phyloP scores from a whole-genome alignment of 805 yeast genomes.

The Metahyphopichia silvanorum region DNA sequence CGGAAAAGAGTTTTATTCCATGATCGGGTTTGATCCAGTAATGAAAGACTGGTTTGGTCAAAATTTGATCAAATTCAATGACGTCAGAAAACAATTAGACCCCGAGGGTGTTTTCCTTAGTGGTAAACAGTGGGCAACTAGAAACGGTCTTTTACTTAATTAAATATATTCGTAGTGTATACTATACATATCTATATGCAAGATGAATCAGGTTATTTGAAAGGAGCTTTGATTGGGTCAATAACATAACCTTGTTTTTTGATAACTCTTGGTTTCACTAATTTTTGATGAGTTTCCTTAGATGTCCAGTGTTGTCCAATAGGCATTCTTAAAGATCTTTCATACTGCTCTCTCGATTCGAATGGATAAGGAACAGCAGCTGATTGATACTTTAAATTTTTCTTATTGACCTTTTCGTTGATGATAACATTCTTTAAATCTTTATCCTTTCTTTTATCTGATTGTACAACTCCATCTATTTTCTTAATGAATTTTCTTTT shows the following conservation, averaged over 20 bases:
- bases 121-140: conserved; percentile 73
- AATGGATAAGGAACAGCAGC: conserved; percentile 92
- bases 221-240: conserved; percentile 89
- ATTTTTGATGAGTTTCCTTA: conserved; percentile 77
- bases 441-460: conserved; percentile 75
- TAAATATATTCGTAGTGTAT: conserved; percentile 3
- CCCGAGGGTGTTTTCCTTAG: conserved; percentile 80
- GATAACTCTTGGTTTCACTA: conserved; percentile 84
- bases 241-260: conserved; percentile 86
- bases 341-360: conserved; percentile 92
- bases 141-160: conserved; percentile 65
- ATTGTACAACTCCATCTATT: conserved; percentile 70
- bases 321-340: conserved; percentile 91
- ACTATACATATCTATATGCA: no score
- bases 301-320: conserved; percentile 96
- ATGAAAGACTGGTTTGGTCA: conserved; percentile 80
- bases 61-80: conserved; percentile 57
- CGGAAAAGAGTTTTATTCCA: conserved; percentile 56
- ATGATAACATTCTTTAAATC: conserved; percentile 78
- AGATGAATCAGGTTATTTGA: conserved; percentile 50
- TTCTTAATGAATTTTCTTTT: conserved; percentile 66
- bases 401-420: conserved; percentile 83
- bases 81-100: conserved; percentile 65
- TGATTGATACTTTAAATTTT: conserved; percentile 80
- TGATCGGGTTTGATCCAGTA: conserved; percentile 73